phyloP scores from a whole-genome alignment of 2,329 filamentous ascomycete species.

The Didymella glomerata region DNA sequence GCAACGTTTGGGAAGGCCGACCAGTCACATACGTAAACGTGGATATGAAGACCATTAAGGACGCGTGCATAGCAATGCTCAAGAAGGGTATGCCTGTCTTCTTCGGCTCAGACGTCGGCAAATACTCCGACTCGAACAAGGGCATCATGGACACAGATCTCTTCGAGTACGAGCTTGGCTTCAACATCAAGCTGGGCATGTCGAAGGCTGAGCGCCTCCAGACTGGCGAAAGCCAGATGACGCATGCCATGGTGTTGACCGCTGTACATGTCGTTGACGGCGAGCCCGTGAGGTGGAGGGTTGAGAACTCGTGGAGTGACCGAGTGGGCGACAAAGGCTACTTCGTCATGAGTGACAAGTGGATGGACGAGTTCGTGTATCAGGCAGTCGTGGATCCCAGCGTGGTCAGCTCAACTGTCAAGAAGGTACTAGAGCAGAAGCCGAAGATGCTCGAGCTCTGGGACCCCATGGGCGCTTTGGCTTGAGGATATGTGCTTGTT shows the following conservation, averaged over 20 bases:
- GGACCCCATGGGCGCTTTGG: slow-evolving; percentile 82
- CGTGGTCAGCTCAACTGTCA: slow-evolving; percentile 66
- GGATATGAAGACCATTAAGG: slow-evolving; percentile 75
- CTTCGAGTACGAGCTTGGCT: slow-evolving; percentile 83
- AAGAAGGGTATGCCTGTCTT: slow-evolving; percentile 81
- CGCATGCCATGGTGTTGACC: slow-evolving; percentile 90
- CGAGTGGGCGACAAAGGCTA: slow-evolving; percentile 77
- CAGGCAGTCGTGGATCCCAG: slow-evolving; percentile 83
- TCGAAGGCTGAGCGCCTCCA: slow-evolving; percentile 77
- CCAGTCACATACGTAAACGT: slow-evolving; percentile 86
- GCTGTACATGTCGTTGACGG: slow-evolving; percentile 78
- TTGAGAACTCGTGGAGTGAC: slow-evolving; percentile 86
- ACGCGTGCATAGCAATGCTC: slow-evolving; percentile 78
- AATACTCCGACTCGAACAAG: slow-evolving; percentile 72
- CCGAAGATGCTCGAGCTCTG: slow-evolving; percentile 71
- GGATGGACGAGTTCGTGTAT: slow-evolving; percentile 75
- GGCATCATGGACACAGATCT: slow-evolving; percentile 84
- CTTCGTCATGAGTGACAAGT: slow-evolving; percentile 85
- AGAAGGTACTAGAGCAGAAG: slow-evolving; percentile 74
- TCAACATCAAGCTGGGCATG: slow-evolving; percentile 77
- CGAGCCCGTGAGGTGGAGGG: slow-evolving; percentile 78
- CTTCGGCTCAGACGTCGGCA: slow-evolving; percentile 88
- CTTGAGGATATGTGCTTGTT: slow-evolving; percentile 41
- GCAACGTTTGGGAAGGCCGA: slow-evolving; percentile 80
- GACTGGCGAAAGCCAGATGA: slow-evolving; percentile 83